Evolutionary conservation across 345 rosid species (phyloP).

Genomic region (Geranium brycei): DNA sequence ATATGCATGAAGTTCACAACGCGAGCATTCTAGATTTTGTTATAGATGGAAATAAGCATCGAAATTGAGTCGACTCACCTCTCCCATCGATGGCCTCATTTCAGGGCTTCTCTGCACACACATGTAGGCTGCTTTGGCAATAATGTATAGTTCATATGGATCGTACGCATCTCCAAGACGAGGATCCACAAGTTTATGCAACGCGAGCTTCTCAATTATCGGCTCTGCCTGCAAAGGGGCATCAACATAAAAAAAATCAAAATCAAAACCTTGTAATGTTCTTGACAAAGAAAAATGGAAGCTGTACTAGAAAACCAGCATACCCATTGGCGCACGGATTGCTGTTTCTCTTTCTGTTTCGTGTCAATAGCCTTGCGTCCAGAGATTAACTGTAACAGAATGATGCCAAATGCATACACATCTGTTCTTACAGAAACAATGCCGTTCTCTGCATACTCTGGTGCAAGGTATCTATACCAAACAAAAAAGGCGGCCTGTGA

Average conservation of each 20-base stretch:
- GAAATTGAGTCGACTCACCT: conserved; percentile 21
- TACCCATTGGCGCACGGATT: conserved; percentile 52
- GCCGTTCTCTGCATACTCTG: conserved; percentile 52
- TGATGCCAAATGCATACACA: conserved; percentile 49
- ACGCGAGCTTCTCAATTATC: conserved; percentile 29
- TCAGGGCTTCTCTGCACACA: conserved; percentile 42
- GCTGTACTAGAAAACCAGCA: background rate
- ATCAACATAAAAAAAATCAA: too few species aligned
- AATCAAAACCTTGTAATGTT: too few species aligned
- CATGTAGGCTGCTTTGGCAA: conserved; percentile 31
- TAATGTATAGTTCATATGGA: conserved; percentile 26
- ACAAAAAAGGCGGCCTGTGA: background rate
- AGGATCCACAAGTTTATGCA: conserved; percentile 35
- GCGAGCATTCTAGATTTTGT: too few species aligned
- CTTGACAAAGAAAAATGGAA: too few species aligned
- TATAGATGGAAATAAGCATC: background rate
- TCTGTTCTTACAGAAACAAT: conserved; percentile 48
- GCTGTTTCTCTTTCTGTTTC: conserved; percentile 15
- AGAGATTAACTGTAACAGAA: conserved; percentile 41
- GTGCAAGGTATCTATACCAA: conserved; percentile 42
- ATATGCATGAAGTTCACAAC: too few species aligned
- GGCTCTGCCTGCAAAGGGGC: conserved; percentile 28
- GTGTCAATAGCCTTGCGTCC: conserved; percentile 33
- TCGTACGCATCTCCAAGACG: conserved; percentile 29
- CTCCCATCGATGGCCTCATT: conserved; percentile 42